Evolutionary conservation across 2,329 filamentous ascomycete genomes (phyloP).

Genomic region (Microsporum audouinii): DNA sequence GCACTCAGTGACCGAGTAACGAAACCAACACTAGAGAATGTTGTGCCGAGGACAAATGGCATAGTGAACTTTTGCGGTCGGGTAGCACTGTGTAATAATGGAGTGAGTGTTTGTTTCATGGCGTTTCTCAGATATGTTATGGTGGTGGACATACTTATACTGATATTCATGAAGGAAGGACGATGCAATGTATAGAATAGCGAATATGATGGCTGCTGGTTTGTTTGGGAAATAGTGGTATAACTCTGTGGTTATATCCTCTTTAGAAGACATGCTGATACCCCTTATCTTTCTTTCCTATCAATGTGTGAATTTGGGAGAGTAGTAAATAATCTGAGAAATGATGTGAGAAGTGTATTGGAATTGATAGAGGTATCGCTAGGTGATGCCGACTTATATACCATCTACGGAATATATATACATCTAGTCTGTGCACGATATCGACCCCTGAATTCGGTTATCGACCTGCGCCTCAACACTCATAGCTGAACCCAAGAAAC

Average conservation of each 20-base stretch:
- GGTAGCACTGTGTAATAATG: neutral
- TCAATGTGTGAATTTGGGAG: neutral
- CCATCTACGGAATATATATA: neutral
- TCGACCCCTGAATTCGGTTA: neutral
- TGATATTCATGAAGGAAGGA: slow-evolving; percentile 2
- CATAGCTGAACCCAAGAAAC: neutral
- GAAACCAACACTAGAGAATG: slow-evolving; percentile 9
- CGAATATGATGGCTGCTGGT: slow-evolving; percentile 1
- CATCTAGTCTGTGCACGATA: neutral
- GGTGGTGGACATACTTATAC: neutral
- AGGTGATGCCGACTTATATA: neutral
- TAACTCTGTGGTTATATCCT: neutral
- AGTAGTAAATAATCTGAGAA: neutral
- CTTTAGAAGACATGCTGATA: neutral
- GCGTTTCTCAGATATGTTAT: neutral
- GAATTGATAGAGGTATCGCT: neutral
- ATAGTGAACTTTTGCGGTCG: slow-evolving; percentile 10
- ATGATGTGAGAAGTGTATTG: neutral
- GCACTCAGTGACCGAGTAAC: slow-evolving; percentile 5
- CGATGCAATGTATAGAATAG: slow-evolving; percentile 2
- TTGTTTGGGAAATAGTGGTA: slow-evolving; percentile 4
- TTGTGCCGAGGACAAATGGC: slow-evolving; percentile 7
- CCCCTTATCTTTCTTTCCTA: neutral
- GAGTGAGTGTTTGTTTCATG: neutral
- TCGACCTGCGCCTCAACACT: neutral